Base-by-base conservation (phyloP, 2,329 filamentous ascomycete genomes). In the Macrophomina pseudophaseolina region DNA sequence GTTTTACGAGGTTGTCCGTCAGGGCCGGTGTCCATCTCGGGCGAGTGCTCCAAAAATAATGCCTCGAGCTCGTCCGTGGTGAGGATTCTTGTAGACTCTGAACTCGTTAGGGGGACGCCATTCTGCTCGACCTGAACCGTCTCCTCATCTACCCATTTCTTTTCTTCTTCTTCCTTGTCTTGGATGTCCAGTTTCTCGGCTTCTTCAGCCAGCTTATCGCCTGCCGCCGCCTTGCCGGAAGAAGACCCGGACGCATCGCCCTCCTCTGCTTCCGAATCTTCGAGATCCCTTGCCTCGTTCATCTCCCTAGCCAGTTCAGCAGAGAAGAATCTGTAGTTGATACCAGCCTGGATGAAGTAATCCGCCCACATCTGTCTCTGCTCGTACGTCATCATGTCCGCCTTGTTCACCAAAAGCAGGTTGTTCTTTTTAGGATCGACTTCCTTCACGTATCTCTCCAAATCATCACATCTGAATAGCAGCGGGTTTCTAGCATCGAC, bases 321-420 rank as follows among this genome's bases (percentile, higher is more conserved):
- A 1, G 96, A 99, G 83, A 99, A 99, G 83, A 98, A 99, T 73
- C 91, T 91, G 84, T 95, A 99, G 64, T 91, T 88, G 74, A 99
- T 96, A 33, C 89, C 88, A 32, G 91, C 88, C 71, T 88, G 83
- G 71, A 90, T 90, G 72, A 99, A 92, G 75, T 97, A 93, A 71
- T 91, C 87, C 3, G 94, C 94, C 95, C 95, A 99, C 0, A 85
- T 84, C 70, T 86, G 86, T 70, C 95, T 85, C 81, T 99, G 96
- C 73, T 88, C 88, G 56, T 88, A 79, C 1, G 94, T 97, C 92
- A 99, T 94, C 95, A 99, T 97, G 80, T 99, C 95, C 53, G 95
- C 94, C 84, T 99, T 99, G 85, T 99, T 99, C 75, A 99, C 94
- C 65, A 99, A 84, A 66, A 99, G 79, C 74, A 99, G 76, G 77